Percentiles rank a stretch among this genome's conserved stretches.
Conservation (phyloP, 345 rosid species). For the Arabis alpina region DNA sequence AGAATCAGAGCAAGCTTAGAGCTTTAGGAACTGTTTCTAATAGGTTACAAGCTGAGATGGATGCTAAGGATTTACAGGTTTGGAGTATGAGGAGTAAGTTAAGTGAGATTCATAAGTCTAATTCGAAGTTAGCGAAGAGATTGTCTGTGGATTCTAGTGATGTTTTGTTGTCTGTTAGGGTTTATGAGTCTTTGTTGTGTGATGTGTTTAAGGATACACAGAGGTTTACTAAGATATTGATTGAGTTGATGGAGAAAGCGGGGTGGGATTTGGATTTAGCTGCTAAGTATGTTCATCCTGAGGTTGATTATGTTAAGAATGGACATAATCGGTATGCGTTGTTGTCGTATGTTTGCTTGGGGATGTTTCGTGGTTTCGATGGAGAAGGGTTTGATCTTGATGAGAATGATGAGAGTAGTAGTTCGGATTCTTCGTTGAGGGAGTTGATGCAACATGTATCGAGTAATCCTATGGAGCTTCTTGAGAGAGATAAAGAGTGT, state of each 20-base stretch:
- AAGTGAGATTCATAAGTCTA: constrained; percentile 61
- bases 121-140: constrained; percentile 60
- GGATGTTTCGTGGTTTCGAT: constrained; percentile 81
- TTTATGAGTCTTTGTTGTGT: constrained; percentile 64
- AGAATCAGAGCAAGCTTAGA: constrained; percentile 95
- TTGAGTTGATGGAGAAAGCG: constrained; percentile 77
- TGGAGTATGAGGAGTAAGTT: constrained; percentile 60
- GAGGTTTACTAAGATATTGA: constrained; percentile 73
- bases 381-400: constrained; percentile 50
- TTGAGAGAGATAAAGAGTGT: constrained; percentile 65
- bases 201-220: constrained; percentile 68
- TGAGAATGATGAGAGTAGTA: constrained; percentile 35
- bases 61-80: constrained; percentile 66
- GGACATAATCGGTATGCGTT: constrained; percentile 71
- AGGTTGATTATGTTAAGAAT: constrained; percentile 56
- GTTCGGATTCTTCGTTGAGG: constrained; percentile 53
- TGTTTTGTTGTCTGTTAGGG: constrained; percentile 63
- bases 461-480: constrained; percentile 75
- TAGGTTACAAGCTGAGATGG: constrained; percentile 82
- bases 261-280: constrained; percentile 94
- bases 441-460: constrained; percentile 78
- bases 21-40: constrained; percentile 69
- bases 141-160: constrained; percentile 55
- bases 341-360: constrained; percentile 77
- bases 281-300: constrained; percentile 65